Evolutionary conservation across 139 green algal genomes (phyloP), one percentile per base, ranked within the genome.

Genomic region (Tetradesmus obliquus): DNA sequence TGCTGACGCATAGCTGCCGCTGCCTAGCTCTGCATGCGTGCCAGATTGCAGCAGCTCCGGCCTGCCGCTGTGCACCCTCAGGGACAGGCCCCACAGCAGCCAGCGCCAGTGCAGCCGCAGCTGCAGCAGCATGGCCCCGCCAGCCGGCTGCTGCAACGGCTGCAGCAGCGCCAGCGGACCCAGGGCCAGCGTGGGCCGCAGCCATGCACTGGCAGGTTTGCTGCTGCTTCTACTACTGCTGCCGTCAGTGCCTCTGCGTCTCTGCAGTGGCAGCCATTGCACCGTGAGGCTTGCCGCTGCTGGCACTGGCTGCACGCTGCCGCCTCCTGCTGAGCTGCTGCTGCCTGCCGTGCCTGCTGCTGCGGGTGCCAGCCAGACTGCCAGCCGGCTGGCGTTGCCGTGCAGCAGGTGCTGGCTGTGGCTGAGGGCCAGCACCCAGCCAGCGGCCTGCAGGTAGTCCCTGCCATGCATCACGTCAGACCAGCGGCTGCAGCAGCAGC

Each of bases 401-500:
- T 66, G 66, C 0, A 51, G 76, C 76, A 51, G 8, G 12, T 69
- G 86, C 54, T 19, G 54, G 0, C 3, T 22, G 45, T 24, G 54
- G 22, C 3, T 72, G 7, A 90, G 51, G 5, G 71, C 51, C 6
- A 90, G 71, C 10, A 62, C 60, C 86, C 86, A 90, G 0, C 71
- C 86, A 24, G 86, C 53, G 45, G 74, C 55, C 12, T 13, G 8
- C 13, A 84, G 22, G 51, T 90, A 90, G 22, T 90, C 86, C 53
- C 53, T 69, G 51, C 86, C 86, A 71, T 90, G 20, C 86, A 90
- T 90, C 58, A 90, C 86, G 45, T 83, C 86, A 17, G n/a, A 55
- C 86, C 86, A 90, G 51, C 20, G 53, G 79, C 86, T 90, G 86
- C 53, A 83, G 17, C 53, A 90, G 71, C 51, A 90, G 54, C 13